Conservation (phyloP, 2,329 filamentous ascomycete species). For the Aspergillus novofumigatus region DNA sequence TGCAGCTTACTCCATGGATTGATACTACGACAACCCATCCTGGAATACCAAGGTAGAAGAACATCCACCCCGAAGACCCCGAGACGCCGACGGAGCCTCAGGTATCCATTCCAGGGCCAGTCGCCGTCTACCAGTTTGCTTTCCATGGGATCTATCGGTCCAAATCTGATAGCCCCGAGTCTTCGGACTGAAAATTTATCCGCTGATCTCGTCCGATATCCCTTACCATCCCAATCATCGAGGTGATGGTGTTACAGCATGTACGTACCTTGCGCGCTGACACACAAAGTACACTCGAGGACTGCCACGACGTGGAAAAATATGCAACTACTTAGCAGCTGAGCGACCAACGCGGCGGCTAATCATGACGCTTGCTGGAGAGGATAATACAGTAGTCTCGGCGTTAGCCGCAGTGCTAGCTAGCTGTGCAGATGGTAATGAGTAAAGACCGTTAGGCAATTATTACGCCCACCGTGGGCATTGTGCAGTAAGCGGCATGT, state of each 20-base stretch:
- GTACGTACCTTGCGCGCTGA: not conserved
- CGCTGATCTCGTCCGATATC: not conserved
- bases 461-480: not conserved
- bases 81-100: not conserved
- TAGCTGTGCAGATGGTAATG: not conserved
- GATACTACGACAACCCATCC: not conserved
- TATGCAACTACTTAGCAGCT: too few relatives aligned
- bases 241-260: not conserved
- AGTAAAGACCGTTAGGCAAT: not conserved
- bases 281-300: too few relatives aligned
- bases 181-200: not conserved
- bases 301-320: too few relatives aligned
- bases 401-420: not conserved
- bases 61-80: not conserved
- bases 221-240: not conserved
- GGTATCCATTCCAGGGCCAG: not conserved
- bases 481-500: not conserved
- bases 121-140: not conserved
- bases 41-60: not conserved
- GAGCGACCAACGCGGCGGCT: too few relatives aligned
- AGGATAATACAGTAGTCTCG: not conserved
- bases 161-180: not conserved
- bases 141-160: not conserved
- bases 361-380: too few relatives aligned
- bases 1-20: not conserved